Conservation (phyloP, 768 basidiomycete species). For the Suillus occidentalis region DNA sequence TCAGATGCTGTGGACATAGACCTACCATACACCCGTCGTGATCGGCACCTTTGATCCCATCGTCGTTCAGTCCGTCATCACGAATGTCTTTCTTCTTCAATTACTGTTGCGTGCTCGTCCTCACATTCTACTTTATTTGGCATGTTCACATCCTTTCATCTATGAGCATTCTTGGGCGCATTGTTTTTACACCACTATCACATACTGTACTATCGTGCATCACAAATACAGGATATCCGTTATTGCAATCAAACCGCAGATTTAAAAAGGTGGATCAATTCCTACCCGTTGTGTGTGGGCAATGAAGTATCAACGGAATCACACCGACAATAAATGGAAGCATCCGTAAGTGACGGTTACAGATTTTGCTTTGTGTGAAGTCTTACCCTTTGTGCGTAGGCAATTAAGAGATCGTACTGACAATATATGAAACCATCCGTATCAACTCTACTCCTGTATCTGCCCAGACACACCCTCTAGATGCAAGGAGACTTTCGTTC, state of each 20-base stretch:
- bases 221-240: neutral
- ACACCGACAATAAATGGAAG: neutral
- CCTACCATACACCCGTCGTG: neutral
- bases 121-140: constrained; percentile 1
- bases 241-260: neutral
- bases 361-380: constrained; percentile 12
- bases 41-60: neutral
- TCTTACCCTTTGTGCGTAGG: neutral
- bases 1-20: neutral
- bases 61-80: neutral
- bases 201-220: constrained; percentile 2
- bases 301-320: neutral
- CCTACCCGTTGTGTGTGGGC: neutral
- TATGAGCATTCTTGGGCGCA: neutral
- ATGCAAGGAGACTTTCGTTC: constrained; percentile 34
- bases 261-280: neutral
- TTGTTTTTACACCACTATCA: constrained; percentile 1
- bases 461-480: constrained; percentile 29
- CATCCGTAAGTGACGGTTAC: neutral
- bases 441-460: constrained; percentile 15
- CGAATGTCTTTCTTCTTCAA: neutral
- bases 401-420: neutral
- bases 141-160: neutral
- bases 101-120: neutral
- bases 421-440: neutral